These are phyloP conservation scores for Starmerella potacharoeniae DNA, from an alignment of 805 yeast genomes.

Conservation along the genomic window DNA sequence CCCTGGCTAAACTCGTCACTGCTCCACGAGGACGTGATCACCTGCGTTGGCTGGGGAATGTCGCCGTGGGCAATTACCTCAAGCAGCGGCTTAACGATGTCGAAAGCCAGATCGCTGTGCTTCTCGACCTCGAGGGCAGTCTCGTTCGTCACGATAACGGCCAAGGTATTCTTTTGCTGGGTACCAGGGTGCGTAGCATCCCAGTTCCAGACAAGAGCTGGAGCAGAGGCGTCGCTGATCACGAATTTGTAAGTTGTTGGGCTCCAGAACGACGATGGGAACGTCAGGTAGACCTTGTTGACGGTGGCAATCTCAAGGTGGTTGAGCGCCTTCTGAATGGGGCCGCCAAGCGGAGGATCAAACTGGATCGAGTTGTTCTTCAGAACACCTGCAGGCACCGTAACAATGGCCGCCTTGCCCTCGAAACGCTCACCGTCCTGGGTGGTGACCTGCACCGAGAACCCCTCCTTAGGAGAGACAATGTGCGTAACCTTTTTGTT, in stretches of 20 bases:
- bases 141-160: slow-evolving; percentile 56
- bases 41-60: slow-evolving; percentile 32
- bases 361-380: slow-evolving; percentile 19
- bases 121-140: slow-evolving; percentile 45
- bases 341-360: slow-evolving; percentile 17
- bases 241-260: slow-evolving; percentile 40
- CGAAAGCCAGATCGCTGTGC: slow-evolving; percentile 31
- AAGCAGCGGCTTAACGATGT: slow-evolving; percentile 20
- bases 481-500: slow-evolving; percentile 16
- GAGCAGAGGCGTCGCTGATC: slow-evolving; percentile 36
- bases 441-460: slow-evolving; percentile 17
- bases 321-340: slow-evolving; percentile 15
- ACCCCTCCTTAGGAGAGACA: slow-evolving; percentile 7
- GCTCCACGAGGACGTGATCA: slow-evolving; percentile 51
- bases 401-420: slow-evolving; percentile 23
- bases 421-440: slow-evolving; percentile 15
- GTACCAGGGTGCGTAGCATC: slow-evolving; percentile 34
- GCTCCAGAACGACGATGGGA: slow-evolving; percentile 52
- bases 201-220: slow-evolving; percentile 51
- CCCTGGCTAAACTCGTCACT: slow-evolving; percentile 59
- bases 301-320: slow-evolving; percentile 38
- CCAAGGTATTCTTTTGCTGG: slow-evolving; percentile 33
- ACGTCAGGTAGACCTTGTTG: slow-evolving; percentile 65
- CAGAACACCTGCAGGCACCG: slow-evolving; percentile 22
- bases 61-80: slow-evolving; percentile 17